phyloP scores from a whole-genome alignment of 805 yeast species.

The Wickerhamiella azymoides region DNA sequence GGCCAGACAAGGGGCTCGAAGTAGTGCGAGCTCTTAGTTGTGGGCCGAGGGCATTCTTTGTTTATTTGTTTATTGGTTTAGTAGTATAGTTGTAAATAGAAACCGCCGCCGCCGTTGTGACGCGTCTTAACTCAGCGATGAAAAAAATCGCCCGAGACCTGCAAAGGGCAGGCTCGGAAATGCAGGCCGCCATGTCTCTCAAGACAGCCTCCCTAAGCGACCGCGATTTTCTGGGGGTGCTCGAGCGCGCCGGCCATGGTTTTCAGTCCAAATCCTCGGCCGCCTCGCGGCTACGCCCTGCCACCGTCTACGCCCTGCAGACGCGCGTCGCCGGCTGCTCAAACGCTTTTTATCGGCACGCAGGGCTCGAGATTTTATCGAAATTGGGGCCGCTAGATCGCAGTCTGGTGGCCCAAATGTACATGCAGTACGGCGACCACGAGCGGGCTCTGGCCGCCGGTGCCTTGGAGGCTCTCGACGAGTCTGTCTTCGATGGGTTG shows the following conservation, averaged over 20 bases:
- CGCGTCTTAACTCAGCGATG: neutral
- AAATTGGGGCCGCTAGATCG: slow-evolving; percentile 1
- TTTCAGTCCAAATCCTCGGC: neutral
- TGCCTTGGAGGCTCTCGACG: neutral
- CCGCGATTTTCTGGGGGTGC: slow-evolving; percentile 7
- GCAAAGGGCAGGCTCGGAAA: slow-evolving; percentile 3
- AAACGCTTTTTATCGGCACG: slow-evolving; percentile 10
- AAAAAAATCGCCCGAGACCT: neutral
- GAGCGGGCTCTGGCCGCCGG: slow-evolving; percentile 2
- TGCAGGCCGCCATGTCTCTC: slow-evolving; percentile 10
- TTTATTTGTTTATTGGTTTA: too few species aligned
- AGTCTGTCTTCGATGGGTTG: neutral
- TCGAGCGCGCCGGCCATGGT: slow-evolving; percentile 1
- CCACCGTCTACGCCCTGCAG: slow-evolving; percentile 6
- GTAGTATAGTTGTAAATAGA: too few species aligned
- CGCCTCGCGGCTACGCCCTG: slow-evolving; percentile 3
- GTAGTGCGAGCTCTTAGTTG: too few species aligned
- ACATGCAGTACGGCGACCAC: neutral
- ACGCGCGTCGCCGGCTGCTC: slow-evolving; percentile 4
- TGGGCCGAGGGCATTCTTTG: too few species aligned
- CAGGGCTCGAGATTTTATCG: slow-evolving; percentile 3
- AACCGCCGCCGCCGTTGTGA: neutral
- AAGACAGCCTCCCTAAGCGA: slow-evolving; percentile 7
- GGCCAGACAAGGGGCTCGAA: too few species aligned
- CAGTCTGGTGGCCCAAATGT: neutral